A percentile compares a stretch with the other conserved stretches of the same genome.
Evolutionary conservation across 2,329 filamentous ascomycete genomes (phyloP).

Genomic region (Apiospora sp.): DNA sequence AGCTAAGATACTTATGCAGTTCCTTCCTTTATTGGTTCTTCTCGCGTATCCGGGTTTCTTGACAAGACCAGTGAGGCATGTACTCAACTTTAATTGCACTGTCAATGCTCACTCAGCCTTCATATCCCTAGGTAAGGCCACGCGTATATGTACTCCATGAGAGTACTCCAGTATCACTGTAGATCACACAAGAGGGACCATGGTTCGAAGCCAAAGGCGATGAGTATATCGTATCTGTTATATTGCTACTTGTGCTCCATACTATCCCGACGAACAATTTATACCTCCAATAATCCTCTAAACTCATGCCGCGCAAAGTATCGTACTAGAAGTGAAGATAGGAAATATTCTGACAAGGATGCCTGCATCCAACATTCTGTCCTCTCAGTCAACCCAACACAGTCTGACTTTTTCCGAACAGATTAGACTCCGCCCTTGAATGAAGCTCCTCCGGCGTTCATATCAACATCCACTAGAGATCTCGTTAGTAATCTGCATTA

Average conservation of each 20-base stretch:
- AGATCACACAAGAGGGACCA: too few species aligned
- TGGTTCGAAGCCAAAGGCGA: background rate
- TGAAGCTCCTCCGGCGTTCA: slow-evolving; percentile 39
- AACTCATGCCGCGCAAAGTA: background rate
- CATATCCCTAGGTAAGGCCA: too few species aligned
- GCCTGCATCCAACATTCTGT: background rate
- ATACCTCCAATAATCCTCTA: background rate
- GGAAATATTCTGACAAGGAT: background rate
- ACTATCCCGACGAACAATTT: background rate
- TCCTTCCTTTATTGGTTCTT: too few species aligned
- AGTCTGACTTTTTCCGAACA: background rate
- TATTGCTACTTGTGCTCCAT: background rate
- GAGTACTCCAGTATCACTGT: too few species aligned
- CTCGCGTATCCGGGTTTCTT: too few species aligned
- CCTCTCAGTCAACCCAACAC: background rate
- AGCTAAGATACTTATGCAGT: too few species aligned
- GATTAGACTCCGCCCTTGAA: slow-evolving; percentile 36
- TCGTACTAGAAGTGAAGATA: background rate
- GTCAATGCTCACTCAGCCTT: too few species aligned
- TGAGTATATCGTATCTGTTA: background rate
- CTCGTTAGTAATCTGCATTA: background rate
- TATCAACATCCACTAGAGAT: slow-evolving; percentile 37
- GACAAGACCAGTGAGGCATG: too few species aligned
- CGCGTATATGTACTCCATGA: too few species aligned
- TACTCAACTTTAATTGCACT: too few species aligned